These are phyloP conservation scores for Porcisia hertigi DNA, from an alignment of 208 protist species.

Conservation along the genomic window DNA sequence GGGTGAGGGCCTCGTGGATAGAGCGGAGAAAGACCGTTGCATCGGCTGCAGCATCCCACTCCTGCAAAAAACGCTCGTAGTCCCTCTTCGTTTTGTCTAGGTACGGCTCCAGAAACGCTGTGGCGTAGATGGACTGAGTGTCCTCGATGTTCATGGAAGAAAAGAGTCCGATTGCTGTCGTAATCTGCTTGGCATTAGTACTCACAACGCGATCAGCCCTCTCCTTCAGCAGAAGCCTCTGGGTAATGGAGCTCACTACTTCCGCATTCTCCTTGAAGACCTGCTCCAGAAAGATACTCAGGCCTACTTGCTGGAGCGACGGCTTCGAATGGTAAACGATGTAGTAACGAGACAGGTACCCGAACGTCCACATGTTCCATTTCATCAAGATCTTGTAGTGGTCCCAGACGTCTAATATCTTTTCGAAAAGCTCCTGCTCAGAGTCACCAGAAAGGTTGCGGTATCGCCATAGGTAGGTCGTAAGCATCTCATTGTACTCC, in stretches of 20 bases:
- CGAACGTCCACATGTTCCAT: slow-evolving; percentile 83
- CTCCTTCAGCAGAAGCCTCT: slow-evolving; percentile 55
- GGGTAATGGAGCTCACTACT: slow-evolving; percentile 56
- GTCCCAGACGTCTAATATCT: slow-evolving; percentile 69
- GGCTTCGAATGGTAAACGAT: slow-evolving; percentile 86
- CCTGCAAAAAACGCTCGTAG: slow-evolving; percentile 46
- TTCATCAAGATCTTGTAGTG: slow-evolving; percentile 87
- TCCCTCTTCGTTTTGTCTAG: slow-evolving; percentile 49
- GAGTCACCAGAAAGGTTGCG: slow-evolving; percentile 46
- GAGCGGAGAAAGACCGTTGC: slow-evolving; percentile 44
- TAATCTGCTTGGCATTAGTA: slow-evolving; percentile 46
- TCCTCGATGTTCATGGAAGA: slow-evolving; percentile 73
- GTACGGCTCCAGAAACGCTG: slow-evolving; percentile 77
- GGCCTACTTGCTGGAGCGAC: slow-evolving; percentile 71
- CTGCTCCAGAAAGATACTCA: slow-evolving; percentile 86
- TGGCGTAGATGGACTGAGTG: slow-evolving; percentile 61
- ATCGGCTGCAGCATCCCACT: slow-evolving; percentile 39
- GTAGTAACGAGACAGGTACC: slow-evolving; percentile 87
- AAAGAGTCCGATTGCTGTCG: slow-evolving; percentile 67
- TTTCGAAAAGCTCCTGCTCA: slow-evolving; percentile 63
- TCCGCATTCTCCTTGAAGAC: slow-evolving; percentile 69
- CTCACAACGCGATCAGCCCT: slow-evolving; percentile 28
- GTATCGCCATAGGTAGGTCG: slow-evolving; percentile 74
- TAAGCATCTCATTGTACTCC: slow-evolving; percentile 92
- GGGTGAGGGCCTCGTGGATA: slow-evolving; percentile 41